A percentile compares a stretch with the other conserved stretches of the same genome.
These are phyloP conservation scores for Hygrophoropsis aurantiaca DNA, from an alignment of 768 basidiomycete genomes.

Conservation along the genomic window DNA sequence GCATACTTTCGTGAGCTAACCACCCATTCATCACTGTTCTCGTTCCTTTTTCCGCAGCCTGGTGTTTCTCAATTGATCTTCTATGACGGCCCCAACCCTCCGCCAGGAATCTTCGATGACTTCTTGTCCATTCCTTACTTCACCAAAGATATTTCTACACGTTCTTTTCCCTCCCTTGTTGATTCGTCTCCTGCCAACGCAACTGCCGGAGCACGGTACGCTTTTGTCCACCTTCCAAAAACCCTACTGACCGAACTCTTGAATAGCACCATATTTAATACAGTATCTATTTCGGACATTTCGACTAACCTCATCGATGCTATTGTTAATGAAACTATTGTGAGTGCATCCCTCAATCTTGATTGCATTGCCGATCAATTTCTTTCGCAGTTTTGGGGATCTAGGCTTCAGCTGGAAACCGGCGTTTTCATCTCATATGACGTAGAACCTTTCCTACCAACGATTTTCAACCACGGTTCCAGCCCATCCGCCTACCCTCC, in stretches of 20 bases:
- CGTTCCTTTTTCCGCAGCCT: constrained; percentile 8
- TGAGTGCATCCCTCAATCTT: constrained; percentile 2
- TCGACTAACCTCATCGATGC: constrained; percentile 14
- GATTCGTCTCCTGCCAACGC: constrained; percentile 15
- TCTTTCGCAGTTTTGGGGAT: constrained; percentile 45
- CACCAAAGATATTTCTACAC: constrained; percentile 12
- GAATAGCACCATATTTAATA: constrained; percentile 19
- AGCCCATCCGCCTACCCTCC: constrained; percentile 49
- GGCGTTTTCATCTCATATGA: constrained; percentile 44
- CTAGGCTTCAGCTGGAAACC: constrained; percentile 28
- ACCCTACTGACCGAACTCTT: constrained; percentile 16
- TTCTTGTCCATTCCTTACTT: constrained; percentile 20
- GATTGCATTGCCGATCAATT: not conserved
- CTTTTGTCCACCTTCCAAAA: not conserved
- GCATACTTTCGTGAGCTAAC: not conserved
- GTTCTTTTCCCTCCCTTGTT: constrained; percentile 25
- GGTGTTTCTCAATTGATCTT: constrained; percentile 40
- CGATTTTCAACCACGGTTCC: constrained; percentile 37
- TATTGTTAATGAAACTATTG: constrained; percentile 15
- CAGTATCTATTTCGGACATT: constrained; percentile 20
- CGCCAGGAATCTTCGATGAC: constrained; percentile 5
- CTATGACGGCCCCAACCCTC: constrained; percentile 45
- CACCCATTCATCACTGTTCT: not conserved
- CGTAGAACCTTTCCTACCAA: constrained; percentile 51
- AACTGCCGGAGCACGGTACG: not conserved